These are phyloP conservation scores for Tilletia setariae DNA, from an alignment of 1,284 basidiomycete genomes.

Conservation along the genomic window DNA sequence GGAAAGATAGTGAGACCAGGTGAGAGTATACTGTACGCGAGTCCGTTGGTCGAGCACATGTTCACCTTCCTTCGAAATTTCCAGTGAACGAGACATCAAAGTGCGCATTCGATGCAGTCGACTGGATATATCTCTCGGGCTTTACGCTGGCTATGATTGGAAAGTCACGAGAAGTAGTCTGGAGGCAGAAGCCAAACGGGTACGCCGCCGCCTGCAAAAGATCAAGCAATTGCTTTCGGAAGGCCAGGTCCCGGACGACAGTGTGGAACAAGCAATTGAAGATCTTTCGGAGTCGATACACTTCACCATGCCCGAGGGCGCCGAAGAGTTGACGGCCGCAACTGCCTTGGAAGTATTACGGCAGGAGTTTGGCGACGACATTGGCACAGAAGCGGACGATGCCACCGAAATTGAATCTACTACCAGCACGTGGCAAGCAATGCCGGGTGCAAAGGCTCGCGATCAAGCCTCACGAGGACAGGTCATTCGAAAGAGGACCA, in stretches of 20 bases:
- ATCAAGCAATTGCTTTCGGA: constrained; percentile 90
- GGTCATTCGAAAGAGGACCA: constrained; percentile 52
- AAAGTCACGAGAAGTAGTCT: constrained; percentile 75
- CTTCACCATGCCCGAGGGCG: constrained; percentile 33
- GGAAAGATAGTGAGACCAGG: not conserved
- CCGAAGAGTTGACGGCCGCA: constrained; percentile 55
- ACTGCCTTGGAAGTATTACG: constrained; percentile 74
- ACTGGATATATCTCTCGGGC: constrained; percentile 22
- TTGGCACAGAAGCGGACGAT: constrained; percentile 1
- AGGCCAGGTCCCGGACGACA: constrained; percentile 81
- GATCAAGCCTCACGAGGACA: constrained; percentile 18
- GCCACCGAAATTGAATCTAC: constrained; percentile 29
- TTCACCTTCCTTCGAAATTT: not conserved
- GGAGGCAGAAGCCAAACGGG: constrained; percentile 80
- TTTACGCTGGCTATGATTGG: constrained; percentile 76
- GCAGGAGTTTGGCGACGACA: constrained; percentile 71
- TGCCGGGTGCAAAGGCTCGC: not conserved
- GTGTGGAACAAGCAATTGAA: constrained; percentile 71
- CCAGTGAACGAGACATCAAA: not conserved
- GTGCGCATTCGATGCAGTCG: constrained; percentile 3
- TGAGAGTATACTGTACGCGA: not conserved
- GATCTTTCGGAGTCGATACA: constrained; percentile 89
- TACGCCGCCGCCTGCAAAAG: constrained; percentile 79
- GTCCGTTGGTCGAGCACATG: not conserved
- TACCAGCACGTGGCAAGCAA: constrained; percentile 34